Percentiles rank a stretch among this genome's conserved stretches.
Conservation (phyloP, 2,329 filamentous ascomycete species). For the Botrytis sinoallii region DNA sequence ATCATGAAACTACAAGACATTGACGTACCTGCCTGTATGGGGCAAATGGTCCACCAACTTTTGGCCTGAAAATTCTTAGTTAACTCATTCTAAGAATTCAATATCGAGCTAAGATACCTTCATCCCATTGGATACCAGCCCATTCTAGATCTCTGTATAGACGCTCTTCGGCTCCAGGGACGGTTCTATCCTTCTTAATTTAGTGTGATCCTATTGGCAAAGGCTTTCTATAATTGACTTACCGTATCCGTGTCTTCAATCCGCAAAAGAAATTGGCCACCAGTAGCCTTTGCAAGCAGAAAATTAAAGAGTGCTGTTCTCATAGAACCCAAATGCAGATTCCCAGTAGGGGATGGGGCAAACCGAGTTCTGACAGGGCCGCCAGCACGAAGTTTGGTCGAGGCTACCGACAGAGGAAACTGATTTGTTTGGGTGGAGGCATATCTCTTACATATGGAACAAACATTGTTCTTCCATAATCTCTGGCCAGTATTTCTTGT, state of each 20-base stretch:
- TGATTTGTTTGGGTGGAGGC: slow-evolving; percentile 7
- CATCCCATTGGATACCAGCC: slow-evolving; percentile 90
- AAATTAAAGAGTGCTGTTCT: slow-evolving; percentile 96
- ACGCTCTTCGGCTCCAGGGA: slow-evolving; percentile 73
- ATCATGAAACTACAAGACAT: slow-evolving; percentile 19
- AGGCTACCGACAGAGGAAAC: slow-evolving; percentile 23
- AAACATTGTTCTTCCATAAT: slow-evolving; percentile 16
- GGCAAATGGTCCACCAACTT: slow-evolving; percentile 74
- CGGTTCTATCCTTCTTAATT: slow-evolving; percentile 59
- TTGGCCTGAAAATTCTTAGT: slow-evolving; percentile 53
- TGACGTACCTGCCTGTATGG: slow-evolving; percentile 75
- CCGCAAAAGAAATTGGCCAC: slow-evolving; percentile 84
- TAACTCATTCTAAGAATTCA: neutral
- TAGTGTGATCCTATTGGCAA: slow-evolving; percentile 19
- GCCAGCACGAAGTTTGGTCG: slow-evolving; percentile 42
- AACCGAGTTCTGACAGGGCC: slow-evolving; percentile 76
- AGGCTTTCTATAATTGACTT: slow-evolving; percentile 24
- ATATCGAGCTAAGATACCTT: slow-evolving; percentile 52
- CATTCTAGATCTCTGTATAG: slow-evolving; percentile 79
- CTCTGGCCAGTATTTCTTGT: slow-evolving; percentile 2
- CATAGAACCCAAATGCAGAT: slow-evolving; percentile 86
- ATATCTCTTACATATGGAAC: slow-evolving; percentile 12
- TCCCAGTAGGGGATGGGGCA: slow-evolving; percentile 92
- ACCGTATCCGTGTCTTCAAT: slow-evolving; percentile 96
- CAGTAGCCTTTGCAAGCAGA: slow-evolving; percentile 80